These are phyloP conservation scores for Fusarium penzigii DNA, from an alignment of 2,329 filamentous ascomycete species.

Conservation along the genomic window DNA sequence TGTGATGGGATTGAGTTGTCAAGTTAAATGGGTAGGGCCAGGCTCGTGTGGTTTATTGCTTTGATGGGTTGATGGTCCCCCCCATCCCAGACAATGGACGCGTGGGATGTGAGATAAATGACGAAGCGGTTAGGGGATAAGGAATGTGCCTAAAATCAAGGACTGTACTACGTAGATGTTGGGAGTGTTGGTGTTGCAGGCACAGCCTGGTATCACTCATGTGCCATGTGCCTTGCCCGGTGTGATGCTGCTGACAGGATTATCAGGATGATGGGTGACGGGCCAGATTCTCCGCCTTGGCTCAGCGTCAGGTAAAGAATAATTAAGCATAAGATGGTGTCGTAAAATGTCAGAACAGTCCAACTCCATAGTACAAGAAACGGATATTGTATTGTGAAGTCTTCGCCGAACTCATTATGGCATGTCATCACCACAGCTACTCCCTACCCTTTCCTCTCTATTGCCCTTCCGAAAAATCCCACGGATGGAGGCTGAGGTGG, in stretches of 20 bases:
- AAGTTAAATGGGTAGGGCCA: background rate
- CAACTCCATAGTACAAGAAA: no score
- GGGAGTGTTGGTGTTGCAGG: background rate
- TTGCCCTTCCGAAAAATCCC: background rate
- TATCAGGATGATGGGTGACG: no score
- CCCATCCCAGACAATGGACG: no score
- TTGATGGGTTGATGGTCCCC: background rate
- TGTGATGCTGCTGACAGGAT: no score
- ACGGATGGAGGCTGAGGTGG: background rate
- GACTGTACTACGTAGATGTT: background rate
- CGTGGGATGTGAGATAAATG: background rate
- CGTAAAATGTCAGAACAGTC: no score
- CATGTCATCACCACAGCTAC: background rate
- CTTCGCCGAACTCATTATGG: no score
- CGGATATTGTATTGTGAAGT: no score
- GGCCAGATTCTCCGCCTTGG: background rate
- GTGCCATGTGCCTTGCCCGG: no score
- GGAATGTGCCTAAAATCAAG: background rate
- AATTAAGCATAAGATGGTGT: no score
- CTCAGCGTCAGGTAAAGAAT: background rate
- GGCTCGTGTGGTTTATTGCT: slow-evolving; percentile 13
- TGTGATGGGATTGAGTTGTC: background rate
- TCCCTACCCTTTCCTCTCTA: background rate
- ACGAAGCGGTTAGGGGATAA: background rate
- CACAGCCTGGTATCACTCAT: background rate